These are phyloP conservation scores for Lentinula sp. DNA, from an alignment of 768 basidiomycete genomes.

Conservation along the genomic window DNA sequence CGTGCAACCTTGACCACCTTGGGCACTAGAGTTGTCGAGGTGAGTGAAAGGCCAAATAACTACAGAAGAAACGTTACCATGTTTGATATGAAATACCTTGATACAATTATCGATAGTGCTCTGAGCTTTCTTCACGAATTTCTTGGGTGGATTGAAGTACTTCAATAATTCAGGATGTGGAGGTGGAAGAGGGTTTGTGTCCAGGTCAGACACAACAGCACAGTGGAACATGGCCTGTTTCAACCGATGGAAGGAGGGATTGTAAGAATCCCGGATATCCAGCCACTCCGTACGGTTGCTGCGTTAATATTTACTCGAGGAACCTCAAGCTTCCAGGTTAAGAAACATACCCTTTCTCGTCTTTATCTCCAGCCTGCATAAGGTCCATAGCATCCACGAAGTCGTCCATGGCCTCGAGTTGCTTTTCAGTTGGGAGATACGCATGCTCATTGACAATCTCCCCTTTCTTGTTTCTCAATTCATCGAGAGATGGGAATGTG, in stretches of 20 bases:
- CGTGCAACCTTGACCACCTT: slow-evolving; percentile 52
- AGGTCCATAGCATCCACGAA: slow-evolving; percentile 91
- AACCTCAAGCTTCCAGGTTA: neutral
- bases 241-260: slow-evolving; percentile 84
- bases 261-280: slow-evolving; percentile 69
- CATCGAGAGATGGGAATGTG: slow-evolving; percentile 76
- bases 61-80: slow-evolving; percentile 39
- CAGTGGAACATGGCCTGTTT: slow-evolving; percentile 93
- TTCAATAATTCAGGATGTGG: slow-evolving; percentile 82
- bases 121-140: slow-evolving; percentile 55
- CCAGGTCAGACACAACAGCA: slow-evolving; percentile 72
- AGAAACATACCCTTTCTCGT: slow-evolving; percentile 61
- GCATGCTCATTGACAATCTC: slow-evolving; percentile 71
- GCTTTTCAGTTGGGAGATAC: slow-evolving; percentile 74
- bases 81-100: slow-evolving; percentile 66
- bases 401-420: slow-evolving; percentile 76
- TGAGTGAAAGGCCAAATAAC: neutral
- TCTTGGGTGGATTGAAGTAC: slow-evolving; percentile 76
- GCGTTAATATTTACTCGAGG: neutral
- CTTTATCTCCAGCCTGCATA: slow-evolving; percentile 65
- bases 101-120: slow-evolving; percentile 57
- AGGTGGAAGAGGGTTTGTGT: slow-evolving; percentile 69
- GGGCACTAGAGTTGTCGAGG: slow-evolving; percentile 40
- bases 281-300: slow-evolving; percentile 74
- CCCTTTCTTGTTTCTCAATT: slow-evolving; percentile 70